A percentile compares a stretch with the other conserved stretches of the same genome.
These are phyloP conservation scores for Acacia crassicarpa DNA, from an alignment of 306 rosid species.

Conservation along the genomic window DNA sequence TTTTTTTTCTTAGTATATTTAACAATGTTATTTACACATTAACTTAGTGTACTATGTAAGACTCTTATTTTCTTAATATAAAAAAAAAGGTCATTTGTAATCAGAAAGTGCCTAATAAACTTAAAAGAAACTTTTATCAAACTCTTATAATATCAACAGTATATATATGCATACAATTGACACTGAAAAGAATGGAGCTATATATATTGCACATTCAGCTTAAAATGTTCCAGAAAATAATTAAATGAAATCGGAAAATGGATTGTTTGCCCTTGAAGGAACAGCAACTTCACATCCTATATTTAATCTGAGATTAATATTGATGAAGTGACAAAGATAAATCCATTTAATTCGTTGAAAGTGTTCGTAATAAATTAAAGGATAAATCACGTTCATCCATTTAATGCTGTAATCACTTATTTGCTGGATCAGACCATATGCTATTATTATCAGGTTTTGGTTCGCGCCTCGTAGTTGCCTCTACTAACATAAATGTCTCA, in stretches of 20 bases:
- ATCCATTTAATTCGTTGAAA: neutral
- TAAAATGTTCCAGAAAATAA: neutral
- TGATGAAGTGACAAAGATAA: neutral
- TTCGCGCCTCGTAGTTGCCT: accelerated
- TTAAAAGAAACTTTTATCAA: too few relatives aligned
- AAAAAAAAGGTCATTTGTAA: too few relatives aligned
- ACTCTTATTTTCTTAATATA: too few relatives aligned
- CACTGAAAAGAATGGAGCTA: neutral
- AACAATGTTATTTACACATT: too few relatives aligned
- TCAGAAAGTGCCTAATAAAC: too few relatives aligned
- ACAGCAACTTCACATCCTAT: neutral
- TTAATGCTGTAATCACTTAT: neutral
- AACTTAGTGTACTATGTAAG: too few relatives aligned
- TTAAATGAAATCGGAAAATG: neutral
- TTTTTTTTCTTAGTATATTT: too few relatives aligned
- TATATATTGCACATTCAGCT: neutral
- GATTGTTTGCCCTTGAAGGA: neutral
- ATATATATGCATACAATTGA: neutral
- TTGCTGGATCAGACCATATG: neutral
- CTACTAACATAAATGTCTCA: too few relatives aligned
- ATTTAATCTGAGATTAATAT: neutral
- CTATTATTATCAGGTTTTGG: too few relatives aligned
- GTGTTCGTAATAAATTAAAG: neutral
- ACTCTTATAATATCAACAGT: too few relatives aligned
- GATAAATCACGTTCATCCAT: neutral